These are phyloP conservation scores for Hypoxylon sp. DNA, from an alignment of 2,329 filamentous ascomycete genomes.

Conservation along the genomic window DNA sequence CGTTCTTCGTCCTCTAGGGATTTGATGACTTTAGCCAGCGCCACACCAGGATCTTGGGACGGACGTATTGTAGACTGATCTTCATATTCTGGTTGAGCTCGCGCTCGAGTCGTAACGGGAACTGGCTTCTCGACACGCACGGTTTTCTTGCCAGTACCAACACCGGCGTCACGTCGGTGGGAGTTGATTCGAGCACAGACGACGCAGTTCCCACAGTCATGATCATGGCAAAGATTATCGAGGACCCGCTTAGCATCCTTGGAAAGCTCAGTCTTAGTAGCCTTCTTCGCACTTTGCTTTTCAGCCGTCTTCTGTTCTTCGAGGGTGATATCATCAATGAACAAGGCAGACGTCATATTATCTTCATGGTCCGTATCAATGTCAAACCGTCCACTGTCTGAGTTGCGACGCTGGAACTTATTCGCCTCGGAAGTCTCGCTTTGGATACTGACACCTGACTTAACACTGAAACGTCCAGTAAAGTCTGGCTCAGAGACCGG, in stretches of 20 bases:
- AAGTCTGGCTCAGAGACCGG: conserved; percentile 46
- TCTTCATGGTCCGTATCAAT: conserved; percentile 58
- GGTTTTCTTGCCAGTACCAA: conserved; percentile 63
- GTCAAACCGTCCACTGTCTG: conserved; percentile 49
- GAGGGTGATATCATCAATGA: conserved; percentile 71
- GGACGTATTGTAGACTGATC: conserved; percentile 74
- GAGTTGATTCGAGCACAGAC: conserved; percentile 69
- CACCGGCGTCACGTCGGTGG: conserved; percentile 53
- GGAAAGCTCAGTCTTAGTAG: conserved; percentile 63
- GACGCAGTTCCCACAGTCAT: conserved; percentile 70
- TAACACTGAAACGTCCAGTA: conserved; percentile 56
- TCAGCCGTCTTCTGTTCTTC: conserved; percentile 54
- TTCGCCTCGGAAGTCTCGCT: conserved; percentile 48
- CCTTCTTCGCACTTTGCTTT: conserved; percentile 46
- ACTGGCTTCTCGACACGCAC: conserved; percentile 75
- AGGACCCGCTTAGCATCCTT: conserved; percentile 67
- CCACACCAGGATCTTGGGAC: conserved; percentile 77
- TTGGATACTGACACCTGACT: conserved; percentile 54
- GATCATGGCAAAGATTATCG: conserved; percentile 65
- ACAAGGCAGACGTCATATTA: conserved; percentile 72
- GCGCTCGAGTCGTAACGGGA: conserved; percentile 74
- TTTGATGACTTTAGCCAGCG: conserved; percentile 87
- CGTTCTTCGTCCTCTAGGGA: conserved; percentile 83
- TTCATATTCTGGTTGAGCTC: conserved; percentile 60
- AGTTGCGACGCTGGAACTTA: conserved; percentile 45